Base-by-base conservation (phyloP, 306 rosid genomes). In the Alnus glutinosa region DNA sequence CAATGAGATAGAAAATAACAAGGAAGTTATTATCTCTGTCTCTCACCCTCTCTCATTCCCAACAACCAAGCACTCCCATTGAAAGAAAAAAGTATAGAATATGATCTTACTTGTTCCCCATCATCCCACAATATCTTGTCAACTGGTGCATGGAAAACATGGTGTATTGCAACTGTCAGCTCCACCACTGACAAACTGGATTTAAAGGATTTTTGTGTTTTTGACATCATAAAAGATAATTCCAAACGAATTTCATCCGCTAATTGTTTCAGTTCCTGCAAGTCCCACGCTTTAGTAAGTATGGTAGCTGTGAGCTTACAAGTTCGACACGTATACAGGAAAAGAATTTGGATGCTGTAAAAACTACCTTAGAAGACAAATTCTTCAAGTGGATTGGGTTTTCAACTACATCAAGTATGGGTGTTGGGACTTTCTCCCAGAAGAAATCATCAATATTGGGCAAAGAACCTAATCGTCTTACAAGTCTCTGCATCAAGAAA, bases 51-150 rank as follows among this genome's bases (percentile, higher is more conserved):
- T 66, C 49, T 52, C 39, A 14, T 32, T 59, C 76, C 55, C 39
- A 77, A 57, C 52, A 52, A 70, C 32, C 14, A 59, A 1, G 34
- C n/a, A 75, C 30, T 55, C 8, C 39, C 64, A 51, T 55, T 48
- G 52, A 55, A 28, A 16, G 55, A 61, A 58, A 58, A 42, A 23
- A 13, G 16, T 42, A 30, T 37, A 58, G 51, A 55, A 37, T 44
- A 84, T 68, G 82, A 83, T 80, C 93, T 86, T 87, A 94, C 98
- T 87, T 94, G 93, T 74, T 92, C 89, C 55, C 93, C 95, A 42
- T 85, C 93, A 71, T 94, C 98, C 98, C 98, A 94, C 88, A 94
- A 68, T 67, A 94, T 89, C 86, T 87, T 92, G 83, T 94, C 97
- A 37, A 90, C 85, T 1, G 98, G 98, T 75, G 97, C 92, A 85